A percentile compares a stretch with the other conserved stretches of the same genome.
These are phyloP conservation scores for Eutrema salsugineum DNA, from an alignment of 441 rosid species.

Conservation along the genomic window DNA sequence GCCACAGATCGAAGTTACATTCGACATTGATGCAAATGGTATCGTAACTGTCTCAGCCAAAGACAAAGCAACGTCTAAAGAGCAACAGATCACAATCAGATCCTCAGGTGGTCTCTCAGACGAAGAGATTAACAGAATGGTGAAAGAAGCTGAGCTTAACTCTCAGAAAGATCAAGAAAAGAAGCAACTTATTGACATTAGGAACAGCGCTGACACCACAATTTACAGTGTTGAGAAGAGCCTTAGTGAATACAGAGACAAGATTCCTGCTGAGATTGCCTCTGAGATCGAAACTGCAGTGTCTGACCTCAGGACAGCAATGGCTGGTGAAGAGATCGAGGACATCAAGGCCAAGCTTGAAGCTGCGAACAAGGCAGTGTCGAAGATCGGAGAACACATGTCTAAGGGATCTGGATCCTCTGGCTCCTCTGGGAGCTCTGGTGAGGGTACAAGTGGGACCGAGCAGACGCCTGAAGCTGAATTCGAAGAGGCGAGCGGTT, in stretches of 20 bases:
- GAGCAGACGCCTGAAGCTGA: conserved; percentile 55
- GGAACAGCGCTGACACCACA: conserved; percentile 52
- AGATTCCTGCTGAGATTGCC: conserved; percentile 47
- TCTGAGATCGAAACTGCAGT: conserved; percentile 54
- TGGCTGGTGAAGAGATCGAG: conserved; percentile 42
- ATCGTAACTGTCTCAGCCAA: conserved; percentile 46
- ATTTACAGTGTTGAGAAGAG: conserved; percentile 59
- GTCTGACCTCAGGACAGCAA: conserved; percentile 46
- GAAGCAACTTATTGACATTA: conserved; percentile 48
- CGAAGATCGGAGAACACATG: conserved; percentile 61
- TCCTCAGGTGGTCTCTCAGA: conserved; percentile 47
- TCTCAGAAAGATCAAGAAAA: conserved; percentile 44
- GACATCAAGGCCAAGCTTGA: conserved; percentile 55
- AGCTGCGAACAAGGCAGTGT: conserved; percentile 55
- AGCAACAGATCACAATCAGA: conserved; percentile 48
- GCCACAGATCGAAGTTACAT: conserved; percentile 51
- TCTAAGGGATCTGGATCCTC: conserved; percentile 35
- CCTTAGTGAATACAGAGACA: conserved; percentile 54
- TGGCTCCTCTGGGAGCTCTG: conserved; percentile 28
- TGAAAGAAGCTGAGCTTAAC: conserved; percentile 45
- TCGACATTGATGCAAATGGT: conserved; percentile 51
- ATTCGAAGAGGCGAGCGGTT: conserved; percentile 44
- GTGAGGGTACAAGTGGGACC: conserved; percentile 32
- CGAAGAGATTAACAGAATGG: conserved; percentile 48
- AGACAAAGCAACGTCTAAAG: conserved; percentile 46